Conservation (phyloP, 2,329 filamentous ascomycete species). For the Diaporthe sp. region DNA sequence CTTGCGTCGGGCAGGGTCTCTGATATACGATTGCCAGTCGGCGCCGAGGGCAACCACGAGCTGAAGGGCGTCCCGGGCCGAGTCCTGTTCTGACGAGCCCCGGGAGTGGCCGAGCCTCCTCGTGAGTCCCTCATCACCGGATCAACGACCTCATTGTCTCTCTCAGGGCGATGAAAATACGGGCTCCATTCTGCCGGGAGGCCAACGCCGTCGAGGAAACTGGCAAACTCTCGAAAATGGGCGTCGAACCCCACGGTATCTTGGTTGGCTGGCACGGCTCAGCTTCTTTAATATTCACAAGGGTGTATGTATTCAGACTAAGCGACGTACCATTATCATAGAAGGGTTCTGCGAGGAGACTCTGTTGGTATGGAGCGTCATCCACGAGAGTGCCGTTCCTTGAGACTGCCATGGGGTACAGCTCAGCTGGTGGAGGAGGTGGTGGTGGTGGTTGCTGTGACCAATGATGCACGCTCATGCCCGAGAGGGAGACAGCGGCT, state of each 20-base stretch:
- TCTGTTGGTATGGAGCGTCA: not conserved
- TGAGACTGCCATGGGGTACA: slow-evolving; percentile 5
- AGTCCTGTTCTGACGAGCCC: not conserved
- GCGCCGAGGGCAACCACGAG: slow-evolving; percentile 13
- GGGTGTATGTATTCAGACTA: too few species aligned
- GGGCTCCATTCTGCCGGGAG: slow-evolving; percentile 21
- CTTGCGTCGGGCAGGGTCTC: slow-evolving; percentile 4
- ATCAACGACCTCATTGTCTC: slow-evolving; percentile 3
- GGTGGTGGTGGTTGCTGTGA: slow-evolving; percentile 33
- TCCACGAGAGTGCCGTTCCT: not conserved
- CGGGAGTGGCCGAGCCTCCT: not conserved
- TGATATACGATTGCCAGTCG: slow-evolving; percentile 19
- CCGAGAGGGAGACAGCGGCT: slow-evolving; percentile 51
- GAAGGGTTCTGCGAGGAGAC: slow-evolving; percentile 10
- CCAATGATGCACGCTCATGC: slow-evolving; percentile 50
- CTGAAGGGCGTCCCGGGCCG: slow-evolving; percentile 18
- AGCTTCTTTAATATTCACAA: not conserved
- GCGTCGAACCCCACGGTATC: slow-evolving; percentile 1
- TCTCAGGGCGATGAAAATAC: slow-evolving; percentile 6
- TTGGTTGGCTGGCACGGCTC: not conserved
- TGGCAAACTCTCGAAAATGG: slow-evolving; percentile 18
- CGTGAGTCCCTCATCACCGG: not conserved
- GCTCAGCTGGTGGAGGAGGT: not conserved
- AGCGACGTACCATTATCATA: slow-evolving; percentile 2
- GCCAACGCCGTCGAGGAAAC: slow-evolving; percentile 6